These are phyloP conservation scores for Hygrophila difformis DNA, from an alignment of 257 asterid species.

Conservation along the genomic window DNA sequence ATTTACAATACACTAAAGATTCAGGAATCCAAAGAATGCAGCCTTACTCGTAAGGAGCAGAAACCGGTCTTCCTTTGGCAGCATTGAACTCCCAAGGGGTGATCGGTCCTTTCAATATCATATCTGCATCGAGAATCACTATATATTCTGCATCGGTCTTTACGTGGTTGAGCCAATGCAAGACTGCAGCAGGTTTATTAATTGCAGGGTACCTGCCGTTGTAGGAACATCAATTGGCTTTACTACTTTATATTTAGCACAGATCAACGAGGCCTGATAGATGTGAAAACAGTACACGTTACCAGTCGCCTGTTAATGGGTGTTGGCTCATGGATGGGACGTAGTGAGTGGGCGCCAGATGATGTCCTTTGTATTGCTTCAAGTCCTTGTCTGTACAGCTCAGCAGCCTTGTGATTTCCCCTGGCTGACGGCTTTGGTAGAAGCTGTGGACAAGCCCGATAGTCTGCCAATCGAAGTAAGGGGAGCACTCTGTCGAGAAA, in stretches of 20 bases:
- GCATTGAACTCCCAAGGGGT: constrained; percentile 98
- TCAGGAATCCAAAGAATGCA: background rate
- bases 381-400: constrained; percentile 90
- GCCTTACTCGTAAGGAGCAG: constrained; percentile 92
- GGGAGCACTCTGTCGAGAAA: constrained; percentile 84
- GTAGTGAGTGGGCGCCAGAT: constrained; percentile 89
- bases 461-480: constrained; percentile 97
- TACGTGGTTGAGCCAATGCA: constrained; percentile 94
- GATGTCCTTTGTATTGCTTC: constrained; percentile 79
- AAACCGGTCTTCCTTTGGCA: constrained; percentile 66
- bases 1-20: background rate
- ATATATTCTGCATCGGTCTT: constrained; percentile 85
- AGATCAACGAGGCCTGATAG: no score
- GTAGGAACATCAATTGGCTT: constrained; percentile 15
- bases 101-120: constrained; percentile 91
- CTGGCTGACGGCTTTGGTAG: constrained; percentile 87
- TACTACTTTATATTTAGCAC: background rate
- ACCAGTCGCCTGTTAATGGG: constrained; percentile 96
- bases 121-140: constrained; percentile 84
- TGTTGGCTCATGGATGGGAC: constrained; percentile 99
- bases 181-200: constrained; percentile 89
- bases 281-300: no score
- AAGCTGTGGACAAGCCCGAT: constrained; percentile 94
- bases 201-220: constrained; percentile 89
- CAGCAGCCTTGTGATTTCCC: constrained; percentile 76